Conservation (phyloP, 1,284 basidiomycete genomes). For the Vanrija sp. region DNA sequence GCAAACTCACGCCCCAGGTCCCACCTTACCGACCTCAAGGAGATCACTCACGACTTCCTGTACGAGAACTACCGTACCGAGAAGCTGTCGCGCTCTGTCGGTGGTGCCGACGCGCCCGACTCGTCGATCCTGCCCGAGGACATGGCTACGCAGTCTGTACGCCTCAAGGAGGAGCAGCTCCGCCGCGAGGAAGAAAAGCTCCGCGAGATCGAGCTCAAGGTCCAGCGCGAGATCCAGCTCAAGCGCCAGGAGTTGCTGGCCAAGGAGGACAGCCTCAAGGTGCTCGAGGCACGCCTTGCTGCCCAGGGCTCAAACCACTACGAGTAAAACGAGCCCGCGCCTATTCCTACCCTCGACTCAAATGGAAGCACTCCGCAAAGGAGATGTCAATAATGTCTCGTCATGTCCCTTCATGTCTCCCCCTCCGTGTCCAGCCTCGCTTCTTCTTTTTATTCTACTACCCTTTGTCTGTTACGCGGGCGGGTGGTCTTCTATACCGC, state of each 20-base stretch:
- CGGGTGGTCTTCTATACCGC: background rate
- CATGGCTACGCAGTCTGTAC: conserved; percentile 90
- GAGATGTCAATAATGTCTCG: conserved; percentile 43
- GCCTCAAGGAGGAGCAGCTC: conserved; percentile 98
- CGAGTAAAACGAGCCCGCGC: conserved; percentile 47
- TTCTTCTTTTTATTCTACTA: background rate
- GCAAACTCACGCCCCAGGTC: conserved; percentile 57
- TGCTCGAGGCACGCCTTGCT: conserved; percentile 47
- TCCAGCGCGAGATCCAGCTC: conserved; percentile 98
- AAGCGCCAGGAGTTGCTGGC: conserved; percentile 94
- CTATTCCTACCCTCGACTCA: conserved; percentile 64
- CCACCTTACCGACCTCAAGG: conserved; percentile 87
- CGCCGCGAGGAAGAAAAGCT: conserved; percentile 97
- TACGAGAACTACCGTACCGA: conserved; percentile 79
- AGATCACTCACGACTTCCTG: conserved; percentile 85
- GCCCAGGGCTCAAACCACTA: conserved; percentile 16
- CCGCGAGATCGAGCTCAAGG: conserved; percentile 96
- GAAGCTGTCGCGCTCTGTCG: conserved; percentile 90
- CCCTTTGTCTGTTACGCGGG: background rate
- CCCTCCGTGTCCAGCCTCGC: background rate
- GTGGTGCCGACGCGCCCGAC: conserved; percentile 79
- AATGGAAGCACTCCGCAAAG: conserved; percentile 78
- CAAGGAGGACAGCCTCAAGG: conserved; percentile 68
- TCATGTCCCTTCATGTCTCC: conserved; percentile 3
- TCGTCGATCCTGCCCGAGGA: conserved; percentile 89